Base-by-base conservation (phyloP, 2,329 filamentous ascomycete genomes). In the Epichloe baconii region DNA sequence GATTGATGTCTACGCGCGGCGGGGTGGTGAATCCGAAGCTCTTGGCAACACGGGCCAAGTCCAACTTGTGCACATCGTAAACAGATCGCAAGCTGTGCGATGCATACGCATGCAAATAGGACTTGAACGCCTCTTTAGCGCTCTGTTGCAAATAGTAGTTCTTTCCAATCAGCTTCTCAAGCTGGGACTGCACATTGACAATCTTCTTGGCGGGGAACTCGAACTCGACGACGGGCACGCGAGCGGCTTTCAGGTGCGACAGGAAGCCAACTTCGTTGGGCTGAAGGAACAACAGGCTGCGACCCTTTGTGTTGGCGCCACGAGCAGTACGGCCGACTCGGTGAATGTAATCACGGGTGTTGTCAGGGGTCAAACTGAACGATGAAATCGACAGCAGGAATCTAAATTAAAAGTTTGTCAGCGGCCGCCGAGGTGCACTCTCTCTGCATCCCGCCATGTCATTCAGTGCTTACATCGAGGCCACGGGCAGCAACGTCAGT, bases 131-230 rank as follows among this genome's bases (percentile, higher is more conserved):
- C 55, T 84, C 81, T 70, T 84, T 85, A 55, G 82, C 82, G 59
- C 75, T 79, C 78, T 95, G 93, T 73, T 96, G 93, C 53, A 98
- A 78, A 68, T 96, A 96, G 74, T 97, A 97, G 70, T 98, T 97
- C 67, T 93, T 86, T 34, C 80, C 81, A 61, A 98, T 94, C 58
- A 97, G 78, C 71, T 91, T 93, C 76, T 97, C 91, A 10, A 97
- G 79, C 68, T 96, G 89, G 61, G 86, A 82, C 72, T 94, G 84
- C 58, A 95, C 83, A 62, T 94, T 93, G 62, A 91, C 75, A 57
- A 98, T 88, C 76, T 95, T 95, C 72, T 87, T 90, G 52, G 82
- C 75, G 2, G 91, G 91, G 64, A 98, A 93, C 63, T 97, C 91
- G 62, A 95, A 97, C 69, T 98, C 93, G 31, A 95, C 88, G 6